Conservation (phyloP, 306 rosid genomes). For the Rosa lucieae region DNA sequence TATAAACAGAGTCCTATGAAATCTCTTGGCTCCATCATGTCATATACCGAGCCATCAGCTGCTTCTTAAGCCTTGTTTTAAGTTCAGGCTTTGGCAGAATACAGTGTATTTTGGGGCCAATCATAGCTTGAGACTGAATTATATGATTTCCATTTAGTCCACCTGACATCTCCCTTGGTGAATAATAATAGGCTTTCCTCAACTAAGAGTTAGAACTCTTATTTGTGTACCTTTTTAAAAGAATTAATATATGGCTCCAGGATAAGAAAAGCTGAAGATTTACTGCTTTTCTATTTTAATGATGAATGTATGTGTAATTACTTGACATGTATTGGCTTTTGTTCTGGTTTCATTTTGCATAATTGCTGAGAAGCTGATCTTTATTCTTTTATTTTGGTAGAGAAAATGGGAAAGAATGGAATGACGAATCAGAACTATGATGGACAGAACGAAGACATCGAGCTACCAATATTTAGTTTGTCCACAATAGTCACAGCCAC, state of each 20-base stretch:
- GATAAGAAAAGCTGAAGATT: background rate
- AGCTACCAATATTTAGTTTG: slow-evolving; percentile 36
- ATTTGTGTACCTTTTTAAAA: background rate
- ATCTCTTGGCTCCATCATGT: background rate
- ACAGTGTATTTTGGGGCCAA: background rate
- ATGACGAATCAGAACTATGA: background rate
- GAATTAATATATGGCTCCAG: background rate
- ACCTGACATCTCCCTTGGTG: background rate
- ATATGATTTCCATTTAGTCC: background rate
- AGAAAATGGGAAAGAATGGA: background rate
- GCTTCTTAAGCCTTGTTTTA: background rate
- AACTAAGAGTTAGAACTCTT: no score
- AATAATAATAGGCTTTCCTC: background rate
- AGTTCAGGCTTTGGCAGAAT: background rate
- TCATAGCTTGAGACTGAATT: background rate
- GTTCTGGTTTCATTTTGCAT: background rate
- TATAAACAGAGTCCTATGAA: background rate
- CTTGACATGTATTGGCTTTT: background rate
- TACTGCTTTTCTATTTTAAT: background rate
- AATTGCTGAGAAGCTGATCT: background rate
- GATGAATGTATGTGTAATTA: background rate
- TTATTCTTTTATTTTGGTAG: background rate
- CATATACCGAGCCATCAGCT: background rate
- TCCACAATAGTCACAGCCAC: slow-evolving; percentile 42
- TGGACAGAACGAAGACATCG: slow-evolving; percentile 27